phyloP scores from a whole-genome alignment of 768 basidiomycete genomes.

The Collybia mongolica region DNA sequence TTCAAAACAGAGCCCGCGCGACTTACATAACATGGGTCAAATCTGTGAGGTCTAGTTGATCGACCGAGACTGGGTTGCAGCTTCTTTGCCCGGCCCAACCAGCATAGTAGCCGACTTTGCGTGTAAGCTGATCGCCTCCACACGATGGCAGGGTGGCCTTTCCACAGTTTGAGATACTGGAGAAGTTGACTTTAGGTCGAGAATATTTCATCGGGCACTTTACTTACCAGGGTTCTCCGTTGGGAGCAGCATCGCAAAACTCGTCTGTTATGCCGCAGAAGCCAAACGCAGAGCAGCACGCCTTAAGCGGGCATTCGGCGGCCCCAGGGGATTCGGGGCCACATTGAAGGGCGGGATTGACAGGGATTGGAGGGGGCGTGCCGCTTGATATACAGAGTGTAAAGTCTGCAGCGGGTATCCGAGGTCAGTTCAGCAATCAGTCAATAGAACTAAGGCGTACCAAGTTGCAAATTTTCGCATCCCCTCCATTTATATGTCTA shows the following conservation, averaged over 20 bases:
- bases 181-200: background rate
- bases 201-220: background rate
- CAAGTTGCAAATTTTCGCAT: background rate
- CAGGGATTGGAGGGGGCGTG: too few species aligned
- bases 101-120: conserved; percentile 1
- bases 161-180: conserved; percentile 1
- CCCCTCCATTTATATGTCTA: conserved; percentile 3
- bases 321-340: too few species aligned
- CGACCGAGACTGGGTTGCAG: background rate
- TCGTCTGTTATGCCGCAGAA: background rate
- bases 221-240: conserved; percentile 1
- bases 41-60: background rate
- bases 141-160: background rate
- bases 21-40: too few species aligned
- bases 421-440: too few species aligned
- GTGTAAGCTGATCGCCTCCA: background rate
- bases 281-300: background rate
- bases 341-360: too few species aligned
- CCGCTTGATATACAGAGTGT: too few species aligned
- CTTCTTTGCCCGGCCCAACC: background rate
- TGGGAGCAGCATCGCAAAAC: conserved; percentile 1
- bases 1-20: too few species aligned
- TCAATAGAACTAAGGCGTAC: too few species aligned
- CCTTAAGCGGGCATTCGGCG: too few species aligned
- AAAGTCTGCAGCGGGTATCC: too few species aligned